These are phyloP conservation scores for Moricandia arvensis DNA, from an alignment of 345 rosid species.

Conservation along the genomic window DNA sequence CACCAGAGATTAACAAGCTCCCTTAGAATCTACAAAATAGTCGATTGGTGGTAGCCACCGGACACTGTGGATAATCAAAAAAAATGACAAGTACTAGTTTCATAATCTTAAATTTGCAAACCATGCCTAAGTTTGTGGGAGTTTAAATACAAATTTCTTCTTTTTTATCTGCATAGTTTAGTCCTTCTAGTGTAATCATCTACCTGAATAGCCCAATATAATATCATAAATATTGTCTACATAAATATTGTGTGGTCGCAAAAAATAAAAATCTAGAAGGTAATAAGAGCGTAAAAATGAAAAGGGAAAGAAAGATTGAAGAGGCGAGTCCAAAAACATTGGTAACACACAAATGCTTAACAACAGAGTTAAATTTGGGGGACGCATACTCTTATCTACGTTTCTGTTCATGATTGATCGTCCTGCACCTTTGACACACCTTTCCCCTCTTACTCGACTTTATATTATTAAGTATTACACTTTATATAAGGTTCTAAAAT, in stretches of 20 bases:
- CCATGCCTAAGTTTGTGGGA: not conserved
- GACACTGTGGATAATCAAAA: too few species aligned
- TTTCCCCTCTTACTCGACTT: not conserved
- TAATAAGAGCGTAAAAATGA: not conserved
- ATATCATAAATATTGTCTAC: not conserved
- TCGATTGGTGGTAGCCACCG: too few species aligned
- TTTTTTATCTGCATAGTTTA: not conserved
- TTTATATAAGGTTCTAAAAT: too few species aligned
- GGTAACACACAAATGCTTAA: constrained; percentile 23
- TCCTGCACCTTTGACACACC: constrained; percentile 9
- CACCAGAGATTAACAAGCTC: too few species aligned
- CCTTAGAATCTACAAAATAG: too few species aligned
- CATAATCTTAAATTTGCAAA: not conserved
- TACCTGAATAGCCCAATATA: not conserved
- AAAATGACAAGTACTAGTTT: too few species aligned
- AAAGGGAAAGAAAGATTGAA: not conserved
- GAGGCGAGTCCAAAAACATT: not conserved
- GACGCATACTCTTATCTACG: constrained; percentile 11
- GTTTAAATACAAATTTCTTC: not conserved
- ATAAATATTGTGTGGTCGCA: not conserved
- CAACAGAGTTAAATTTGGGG: not conserved
- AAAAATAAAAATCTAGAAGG: not conserved
- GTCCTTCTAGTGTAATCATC: not conserved
- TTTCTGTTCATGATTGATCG: not conserved
- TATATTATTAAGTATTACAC: not conserved